Evolutionary conservation across 768 basidiomycete species (phyloP), one percentile per base, ranked within the genome.

Genomic region (Boletales sp.): DNA sequence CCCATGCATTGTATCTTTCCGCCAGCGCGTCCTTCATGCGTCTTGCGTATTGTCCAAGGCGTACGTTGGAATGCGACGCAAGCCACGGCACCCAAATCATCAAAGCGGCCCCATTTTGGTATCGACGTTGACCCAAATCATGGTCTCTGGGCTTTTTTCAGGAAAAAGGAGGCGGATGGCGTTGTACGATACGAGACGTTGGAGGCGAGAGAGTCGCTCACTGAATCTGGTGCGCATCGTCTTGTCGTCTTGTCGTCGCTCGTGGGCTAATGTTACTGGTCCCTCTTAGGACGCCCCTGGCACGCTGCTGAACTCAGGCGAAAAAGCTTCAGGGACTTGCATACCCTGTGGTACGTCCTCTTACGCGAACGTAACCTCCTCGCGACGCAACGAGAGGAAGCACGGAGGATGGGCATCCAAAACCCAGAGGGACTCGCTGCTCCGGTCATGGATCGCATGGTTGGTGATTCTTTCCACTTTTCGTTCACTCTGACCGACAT

Each of bases 331-430:
- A 80, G 82, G 52, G 94, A 98, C 64, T 72, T 99, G 54, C 96
- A 99, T 68, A 88, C 84, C 9, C 76, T 99, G 34, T 99, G 96
- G 95, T 97, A 95, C 66, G 77, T 97, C 42, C 72, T 92, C 21
- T 61, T 93, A 41, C 77, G 91, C 56, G 96, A 99, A 68, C 80
- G 89, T 4, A 99, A 98, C 70, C 73, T 95, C 25, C 75, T 97
- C 49, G 87, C 89, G 10, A 91, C 94, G 9, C 94, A 98, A 67
- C 77, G 73, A 54, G 88, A 88, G 57, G 92, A 94, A 63, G 74
- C 78, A 37, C 75, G 87, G 54, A 73, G 91, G 57, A 63, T 86
- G 57, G 82, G 81, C 13, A 67, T 81, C 8, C 56, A 55, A 34
- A 64, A 61, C 32, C 28, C 57, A 8, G 64, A 59, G 48, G 52